These are phyloP conservation scores for Parafenestella ontariensis DNA, from an alignment of 2,329 filamentous ascomycete genomes.

Conservation along the genomic window DNA sequence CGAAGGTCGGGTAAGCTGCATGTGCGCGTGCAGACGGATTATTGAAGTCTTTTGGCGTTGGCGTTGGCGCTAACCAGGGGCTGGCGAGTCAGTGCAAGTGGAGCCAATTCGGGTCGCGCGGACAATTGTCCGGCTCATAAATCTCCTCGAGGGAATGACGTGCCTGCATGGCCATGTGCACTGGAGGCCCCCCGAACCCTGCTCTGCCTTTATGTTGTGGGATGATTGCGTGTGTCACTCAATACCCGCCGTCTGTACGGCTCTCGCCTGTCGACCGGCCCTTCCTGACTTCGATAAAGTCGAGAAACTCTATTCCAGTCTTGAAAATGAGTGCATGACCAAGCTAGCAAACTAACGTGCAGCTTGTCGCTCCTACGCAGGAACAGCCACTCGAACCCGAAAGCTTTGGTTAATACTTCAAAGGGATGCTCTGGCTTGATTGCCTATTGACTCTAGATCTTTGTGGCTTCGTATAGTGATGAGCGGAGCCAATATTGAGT, in stretches of 20 bases:
- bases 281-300: slow-evolving; percentile 24
- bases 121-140: slow-evolving; percentile 29
- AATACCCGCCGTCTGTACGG: slow-evolving; percentile 17
- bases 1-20: slow-evolving; percentile 33
- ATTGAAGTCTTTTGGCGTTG: slow-evolving; percentile 26
- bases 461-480: slow-evolving; percentile 7
- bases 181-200: slow-evolving; percentile 19
- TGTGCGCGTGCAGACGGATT: slow-evolving; percentile 18
- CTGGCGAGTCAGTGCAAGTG: slow-evolving; percentile 16
- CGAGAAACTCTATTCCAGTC: slow-evolving; percentile 19
- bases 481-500: slow-evolving; percentile 26
- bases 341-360: slow-evolving; percentile 15
- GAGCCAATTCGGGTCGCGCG: slow-evolving; percentile 24
- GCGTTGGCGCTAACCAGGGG: slow-evolving; percentile 27
- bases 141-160: slow-evolving; percentile 38
- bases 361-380: slow-evolving; percentile 24
- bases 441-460: slow-evolving; percentile 6
- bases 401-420: slow-evolving; percentile 16
- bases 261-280: slow-evolving; percentile 32
- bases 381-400: slow-evolving; percentile 16
- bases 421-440: slow-evolving; percentile 12
- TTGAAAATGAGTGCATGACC: not conserved
- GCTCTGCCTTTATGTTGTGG: slow-evolving; percentile 15
- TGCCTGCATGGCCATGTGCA: slow-evolving; percentile 34
- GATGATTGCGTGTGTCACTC: slow-evolving; percentile 15